These are phyloP conservation scores for Peronosclerospora sorghi DNA, from an alignment of 352 stramenopile genomes.

Conservation along the genomic window DNA sequence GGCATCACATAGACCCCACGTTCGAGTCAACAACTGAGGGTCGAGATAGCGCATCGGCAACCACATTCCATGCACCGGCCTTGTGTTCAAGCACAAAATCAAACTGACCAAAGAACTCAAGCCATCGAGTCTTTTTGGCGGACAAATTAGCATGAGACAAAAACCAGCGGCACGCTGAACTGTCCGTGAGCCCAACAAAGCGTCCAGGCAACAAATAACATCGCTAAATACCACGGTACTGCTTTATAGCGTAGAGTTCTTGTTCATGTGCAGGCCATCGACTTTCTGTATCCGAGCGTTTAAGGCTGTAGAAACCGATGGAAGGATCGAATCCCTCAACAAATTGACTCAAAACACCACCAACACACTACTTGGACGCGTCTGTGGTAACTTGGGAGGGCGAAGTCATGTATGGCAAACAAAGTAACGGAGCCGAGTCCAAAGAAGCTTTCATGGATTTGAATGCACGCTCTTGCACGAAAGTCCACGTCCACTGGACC, in stretches of 20 bases:
- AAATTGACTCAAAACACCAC: conserved; percentile 1
- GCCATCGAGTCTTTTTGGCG: too few species aligned
- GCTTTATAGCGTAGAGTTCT: not conserved
- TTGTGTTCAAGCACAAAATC: too few species aligned
- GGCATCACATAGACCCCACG: too few species aligned
- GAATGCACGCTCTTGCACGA: conserved; percentile 8
- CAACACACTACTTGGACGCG: conserved; percentile 9
- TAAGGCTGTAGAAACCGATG: conserved; percentile 15
- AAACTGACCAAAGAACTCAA: too few species aligned
- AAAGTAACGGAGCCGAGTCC: conserved; percentile 12
- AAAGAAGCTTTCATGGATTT: conserved; percentile 12
- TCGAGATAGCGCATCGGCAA: too few species aligned
- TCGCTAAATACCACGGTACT: too few species aligned
- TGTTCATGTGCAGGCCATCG: not conserved
- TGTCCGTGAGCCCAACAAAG: too few species aligned
- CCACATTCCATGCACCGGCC: too few species aligned
- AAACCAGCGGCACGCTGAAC: too few species aligned
- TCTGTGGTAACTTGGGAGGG: conserved; percentile 25
- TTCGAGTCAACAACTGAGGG: too few species aligned
- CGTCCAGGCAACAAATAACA: too few species aligned
- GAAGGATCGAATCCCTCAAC: conserved; percentile 11
- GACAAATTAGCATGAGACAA: too few species aligned
- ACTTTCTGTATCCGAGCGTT: not conserved
- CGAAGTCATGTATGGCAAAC: conserved; percentile 8
- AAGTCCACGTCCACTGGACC: conserved; percentile 7